A percentile compares a stretch with the other conserved stretches of the same genome.
Evolutionary conservation across 2,329 filamentous ascomycete genomes (phyloP).

Genomic region (Hypoxylon sp.): DNA sequence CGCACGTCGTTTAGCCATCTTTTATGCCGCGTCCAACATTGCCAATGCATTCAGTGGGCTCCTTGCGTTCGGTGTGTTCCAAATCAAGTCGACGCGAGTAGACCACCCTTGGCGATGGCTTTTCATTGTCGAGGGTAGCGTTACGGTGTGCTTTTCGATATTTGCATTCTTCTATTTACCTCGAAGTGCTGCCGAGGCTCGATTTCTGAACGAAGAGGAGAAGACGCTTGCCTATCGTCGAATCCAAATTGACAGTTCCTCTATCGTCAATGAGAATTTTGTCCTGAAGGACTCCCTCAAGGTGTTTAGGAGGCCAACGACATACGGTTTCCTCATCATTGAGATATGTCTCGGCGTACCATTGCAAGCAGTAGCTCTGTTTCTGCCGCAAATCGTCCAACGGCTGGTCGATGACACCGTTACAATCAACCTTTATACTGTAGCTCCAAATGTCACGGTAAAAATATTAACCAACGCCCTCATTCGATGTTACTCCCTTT

Average conservation of each 20-base stretch:
- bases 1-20: constrained; percentile 77
- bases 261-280: constrained; percentile 69
- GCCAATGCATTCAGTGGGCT: constrained; percentile 71
- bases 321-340: constrained; percentile 66
- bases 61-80: constrained; percentile 65
- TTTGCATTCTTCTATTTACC: constrained; percentile 81
- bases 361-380: constrained; percentile 68
- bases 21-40: constrained; percentile 83
- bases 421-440: constrained; percentile 83
- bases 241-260: constrained; percentile 82
- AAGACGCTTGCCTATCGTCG: constrained; percentile 78
- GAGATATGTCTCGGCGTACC: constrained; percentile 73
- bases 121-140: constrained; percentile 64
- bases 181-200: constrained; percentile 72
- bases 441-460: constrained; percentile 79
- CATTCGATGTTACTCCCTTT: background rate
- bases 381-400: constrained; percentile 69
- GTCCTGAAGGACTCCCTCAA: constrained; percentile 65
- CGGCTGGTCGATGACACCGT: constrained; percentile 64
- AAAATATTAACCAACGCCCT: constrained; percentile 12
- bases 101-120: constrained; percentile 65
- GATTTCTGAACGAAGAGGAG: constrained; percentile 76
- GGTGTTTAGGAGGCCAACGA: constrained; percentile 66
- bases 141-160: constrained; percentile 72
- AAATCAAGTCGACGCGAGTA: constrained; percentile 57